Evolutionary conservation across 1,139 yeast species (phyloP), one percentile per base, ranked within the genome.

Genomic region (Saccharomyces hybrid): DNA sequence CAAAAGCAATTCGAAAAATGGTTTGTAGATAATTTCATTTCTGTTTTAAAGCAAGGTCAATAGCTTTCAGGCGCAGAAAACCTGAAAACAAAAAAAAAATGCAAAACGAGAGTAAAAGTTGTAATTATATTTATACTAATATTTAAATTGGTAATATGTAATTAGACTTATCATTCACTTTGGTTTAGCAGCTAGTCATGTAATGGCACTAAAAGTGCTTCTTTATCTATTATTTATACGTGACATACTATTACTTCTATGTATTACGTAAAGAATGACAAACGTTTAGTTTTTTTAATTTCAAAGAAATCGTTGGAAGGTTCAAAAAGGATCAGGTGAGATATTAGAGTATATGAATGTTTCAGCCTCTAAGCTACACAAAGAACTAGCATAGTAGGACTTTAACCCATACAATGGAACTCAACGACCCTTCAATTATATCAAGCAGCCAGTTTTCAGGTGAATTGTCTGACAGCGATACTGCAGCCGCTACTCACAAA

Each of bases 1-100:
- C 75, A 75, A 53, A 81, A 84, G 64, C 78, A 78, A 49, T 86
- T 86, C 70, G 83, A 81, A 64, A 84, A 84, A 69, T 84, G 81
- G 65, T 83, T 81, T 46, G 72, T 74, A n/a, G n/a, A 32, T 44
- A 28, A 46, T 26, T 41, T 29, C 13, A 27, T 38, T 19, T 38
- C 44, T 11, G 25, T 38, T 38, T 19, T 38, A 26, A 38, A 19
- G 26, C 44, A 38, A 26, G 44, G 19, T 38, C 44, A 38, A 19
- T 38, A 50, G 19, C 52, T 42, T 19, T 26, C 25, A 38, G 13
- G n/a, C 26, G 11, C 38, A 28, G 26, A 32, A 16, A 29, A 29
- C 13, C n/a, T 27, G 26, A 49, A 41, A 38, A 23, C 5, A 8
- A 11, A 41, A 23, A 28, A 28, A 46, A 28, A 23, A 28, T 3